Evolutionary conservation across 257 asterid species (phyloP).

Genomic region (Lycium barbarum): DNA sequence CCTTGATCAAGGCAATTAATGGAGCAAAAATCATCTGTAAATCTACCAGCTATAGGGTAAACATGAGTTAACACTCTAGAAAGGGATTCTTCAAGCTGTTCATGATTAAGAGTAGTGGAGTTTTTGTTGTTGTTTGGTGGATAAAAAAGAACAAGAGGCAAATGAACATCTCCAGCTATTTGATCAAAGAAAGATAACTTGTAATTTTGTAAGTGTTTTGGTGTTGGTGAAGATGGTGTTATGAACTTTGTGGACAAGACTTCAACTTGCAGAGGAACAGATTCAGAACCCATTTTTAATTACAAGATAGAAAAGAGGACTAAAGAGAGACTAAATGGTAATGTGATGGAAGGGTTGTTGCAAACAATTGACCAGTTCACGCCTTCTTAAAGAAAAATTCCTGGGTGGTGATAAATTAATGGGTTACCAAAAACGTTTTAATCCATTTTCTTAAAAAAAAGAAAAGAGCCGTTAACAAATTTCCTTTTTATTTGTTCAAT

Average conservation of each 20-base stretch:
- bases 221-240: conserved; percentile 55
- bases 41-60: conserved; percentile 44
- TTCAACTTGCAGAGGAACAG: neutral
- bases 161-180: conserved; percentile 25
- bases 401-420: too few relatives aligned
- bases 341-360: neutral
- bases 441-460: too few relatives aligned
- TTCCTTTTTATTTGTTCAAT: too few relatives aligned
- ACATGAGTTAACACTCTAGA: conserved; percentile 34
- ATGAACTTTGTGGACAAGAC: conserved; percentile 33
- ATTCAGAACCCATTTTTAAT: neutral
- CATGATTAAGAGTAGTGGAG: neutral
- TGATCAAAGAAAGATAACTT: conserved; percentile 53
- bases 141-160: conserved; percentile 45
- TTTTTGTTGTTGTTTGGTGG: conserved; percentile 24
- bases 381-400: neutral
- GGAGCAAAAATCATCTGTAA: conserved; percentile 23
- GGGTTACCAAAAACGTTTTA: too few relatives aligned
- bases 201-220: conserved; percentile 34
- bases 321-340: neutral
- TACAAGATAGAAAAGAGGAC: neutral
- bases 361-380: neutral
- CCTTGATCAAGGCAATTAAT: conserved; percentile 50
- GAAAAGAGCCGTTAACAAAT: too few relatives aligned
- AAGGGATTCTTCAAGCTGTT: conserved; percentile 36